Base-by-base conservation (phyloP, 2,329 filamentous ascomycete genomes). In the Fusarium sp. region DNA sequence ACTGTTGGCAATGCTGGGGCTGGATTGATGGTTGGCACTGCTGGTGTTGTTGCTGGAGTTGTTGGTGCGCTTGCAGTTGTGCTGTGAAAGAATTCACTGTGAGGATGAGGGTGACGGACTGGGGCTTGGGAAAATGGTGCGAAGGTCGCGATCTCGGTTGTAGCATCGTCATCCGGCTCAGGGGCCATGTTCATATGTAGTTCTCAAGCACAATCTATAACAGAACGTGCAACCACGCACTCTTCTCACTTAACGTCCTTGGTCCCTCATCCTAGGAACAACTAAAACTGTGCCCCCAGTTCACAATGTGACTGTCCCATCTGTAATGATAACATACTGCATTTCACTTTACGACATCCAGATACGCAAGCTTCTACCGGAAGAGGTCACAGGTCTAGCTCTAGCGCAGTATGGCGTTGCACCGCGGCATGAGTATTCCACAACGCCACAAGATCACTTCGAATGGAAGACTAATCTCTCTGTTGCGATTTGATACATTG, bases 181-280 rank as follows among this genome's bases (percentile, higher is more conserved):
- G 16, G 9, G 35, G 35, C 19, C 35, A 37, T 19, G 35, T 37
- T 37, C 18, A 11, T 37, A 18, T 12, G 37, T 1, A 42, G 23
- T 2, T 18, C 41, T 12, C n/a, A 19, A 25, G 16, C 7, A 2
- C 10, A 44, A 25, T 19, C 4, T 0, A 44, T 12, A 6, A 4
- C 3, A 25, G 19, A 25, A 19, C 16, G 10, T 19, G 7, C 16
- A 19, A 9, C 16, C 7, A 25, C 0, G 10, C 7, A 25, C 10
- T 19, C 41, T 19, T 19, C 16, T 18, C 7, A 12, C 15, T 16
- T 3, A 18, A 4, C 10, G 12, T 10, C 23, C 16, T 6, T 18
- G 18, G 8, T 23, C 3, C 0, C 5, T 23, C 2, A 11, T 23
- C 10, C 10, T 0, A 12, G 4, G 16, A 25, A 25, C n/a, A 29